These are phyloP conservation scores for Amylostereum areolatum DNA, from an alignment of 1,284 basidiomycete species.

Conservation along the genomic window DNA sequence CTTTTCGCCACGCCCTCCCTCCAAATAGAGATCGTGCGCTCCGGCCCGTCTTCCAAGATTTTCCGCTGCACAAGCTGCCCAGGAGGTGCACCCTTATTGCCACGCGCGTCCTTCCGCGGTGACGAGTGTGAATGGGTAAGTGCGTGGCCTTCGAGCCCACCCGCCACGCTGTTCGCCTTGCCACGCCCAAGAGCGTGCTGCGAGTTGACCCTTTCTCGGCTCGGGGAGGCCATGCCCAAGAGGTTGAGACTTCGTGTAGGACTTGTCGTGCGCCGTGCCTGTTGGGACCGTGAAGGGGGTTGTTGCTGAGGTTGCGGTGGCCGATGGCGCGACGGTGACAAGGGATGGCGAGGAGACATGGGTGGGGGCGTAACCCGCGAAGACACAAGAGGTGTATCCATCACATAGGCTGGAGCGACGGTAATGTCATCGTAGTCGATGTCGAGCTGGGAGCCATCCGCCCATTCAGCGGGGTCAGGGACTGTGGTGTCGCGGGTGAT, in stretches of 20 bases:
- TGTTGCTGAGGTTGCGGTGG: background rate
- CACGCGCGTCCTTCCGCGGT: slow-evolving; percentile 15
- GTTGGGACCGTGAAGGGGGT: background rate
- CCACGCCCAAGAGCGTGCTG: background rate
- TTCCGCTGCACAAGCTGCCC: slow-evolving; percentile 27
- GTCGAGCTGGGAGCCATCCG: slow-evolving; percentile 17
- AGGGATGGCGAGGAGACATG: background rate
- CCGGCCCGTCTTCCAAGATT: slow-evolving; percentile 28
- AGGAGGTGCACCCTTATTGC: background rate
- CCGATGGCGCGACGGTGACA: too few species aligned
- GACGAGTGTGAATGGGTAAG: background rate
- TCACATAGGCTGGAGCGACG: slow-evolving; percentile 5
- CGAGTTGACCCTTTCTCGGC: too few species aligned
- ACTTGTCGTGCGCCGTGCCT: slow-evolving; percentile 4
- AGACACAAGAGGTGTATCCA: background rate
- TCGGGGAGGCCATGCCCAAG: background rate
- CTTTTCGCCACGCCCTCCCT: slow-evolving; percentile 29
- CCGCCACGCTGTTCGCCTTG: slow-evolving; percentile 5
- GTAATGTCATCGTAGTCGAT: slow-evolving; percentile 24
- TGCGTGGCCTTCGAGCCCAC: slow-evolving; percentile 17
- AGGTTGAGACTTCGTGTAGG: slow-evolving; percentile 8
- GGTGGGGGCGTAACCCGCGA: background rate
- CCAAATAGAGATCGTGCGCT: slow-evolving; percentile 31
- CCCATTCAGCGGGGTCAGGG: slow-evolving; percentile 25
- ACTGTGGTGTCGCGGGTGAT: slow-evolving; percentile 29